Conservation (phyloP, 495 filamentous ascomycete species). For the Zalerion maritima region DNA sequence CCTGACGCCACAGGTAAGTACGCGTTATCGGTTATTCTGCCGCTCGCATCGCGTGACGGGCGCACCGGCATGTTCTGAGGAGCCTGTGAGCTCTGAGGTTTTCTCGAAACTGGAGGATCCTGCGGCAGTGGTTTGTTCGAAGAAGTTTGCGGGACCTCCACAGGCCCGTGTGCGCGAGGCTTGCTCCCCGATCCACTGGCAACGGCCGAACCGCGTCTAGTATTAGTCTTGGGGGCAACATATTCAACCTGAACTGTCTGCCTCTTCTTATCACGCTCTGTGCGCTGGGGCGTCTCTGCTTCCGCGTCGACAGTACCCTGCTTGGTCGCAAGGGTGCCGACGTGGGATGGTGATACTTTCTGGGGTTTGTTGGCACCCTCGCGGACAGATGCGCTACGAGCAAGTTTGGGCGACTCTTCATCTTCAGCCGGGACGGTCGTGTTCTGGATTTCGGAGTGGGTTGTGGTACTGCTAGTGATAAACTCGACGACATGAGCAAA, state of each 20-base stretch:
- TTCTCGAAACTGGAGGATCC: slow-evolving; percentile 31
- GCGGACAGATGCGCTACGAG: slow-evolving; percentile 79
- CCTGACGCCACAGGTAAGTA: slow-evolving; percentile 32
- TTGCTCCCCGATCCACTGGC: slow-evolving; percentile 32
- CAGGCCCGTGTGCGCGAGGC: slow-evolving; percentile 10
- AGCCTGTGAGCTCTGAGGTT: slow-evolving; percentile 33
- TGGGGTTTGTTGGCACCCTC: too few species aligned
- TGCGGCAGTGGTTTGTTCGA: slow-evolving; percentile 37
- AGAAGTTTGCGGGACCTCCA: slow-evolving; percentile 15
- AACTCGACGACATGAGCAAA: slow-evolving; percentile 89
- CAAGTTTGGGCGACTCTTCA: slow-evolving; percentile 50
- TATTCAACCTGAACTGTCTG: slow-evolving; percentile 97
- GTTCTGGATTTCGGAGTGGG: slow-evolving; percentile 69
- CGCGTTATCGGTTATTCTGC: slow-evolving; percentile 31
- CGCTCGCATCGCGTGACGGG: slow-evolving; percentile 38
- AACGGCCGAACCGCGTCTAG: slow-evolving; percentile 50
- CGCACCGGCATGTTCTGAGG: slow-evolving; percentile 31
- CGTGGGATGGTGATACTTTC: slow-evolving; percentile 66
- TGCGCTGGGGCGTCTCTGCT: slow-evolving; percentile 45
- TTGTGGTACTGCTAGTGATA: slow-evolving; percentile 89
- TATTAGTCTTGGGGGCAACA: slow-evolving; percentile 79
- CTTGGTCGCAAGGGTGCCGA: slow-evolving; percentile 59
- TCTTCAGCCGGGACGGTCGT: slow-evolving; percentile 58
- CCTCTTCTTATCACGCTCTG: slow-evolving; percentile 68
- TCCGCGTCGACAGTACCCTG: slow-evolving; percentile 63